Base-by-base conservation (phyloP, 2,329 filamentous ascomycete genomes). In the Spiromastix sp. region DNA sequence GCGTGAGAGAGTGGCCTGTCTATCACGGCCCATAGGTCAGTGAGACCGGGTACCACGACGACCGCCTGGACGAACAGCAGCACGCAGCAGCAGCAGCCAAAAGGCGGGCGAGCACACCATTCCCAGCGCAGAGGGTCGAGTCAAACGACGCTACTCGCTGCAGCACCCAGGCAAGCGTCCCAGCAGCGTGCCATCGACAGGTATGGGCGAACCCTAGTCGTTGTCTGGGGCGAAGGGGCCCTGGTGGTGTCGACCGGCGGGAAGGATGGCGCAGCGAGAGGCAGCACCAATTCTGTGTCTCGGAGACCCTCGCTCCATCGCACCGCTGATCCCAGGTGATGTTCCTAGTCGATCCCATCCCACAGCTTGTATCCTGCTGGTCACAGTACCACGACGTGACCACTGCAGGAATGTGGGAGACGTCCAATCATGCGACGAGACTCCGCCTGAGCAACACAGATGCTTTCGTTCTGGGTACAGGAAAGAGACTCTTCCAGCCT, bases 191-290 rank as follows among this genome's bases (percentile, higher is more conserved):
- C 27, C 11, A 24, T 24, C 27, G 13, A 9, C 10, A 25, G 9
- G 10, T 25, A 10, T 29, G 11, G 11, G 16, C 27, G 27, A 10
- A 29, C 27, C 27, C 27, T 29, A 15, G 22, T 22, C 31, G 26
- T n/a, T 13, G n/a, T 31, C 29, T 31, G 32, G 32, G 32, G 32
- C 32, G 32, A 34, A n/a, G n/a, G n/a, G n/a, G n/a, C n/a, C n/a
- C n/a, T n/a, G n/a, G n/a, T n/a, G n/a, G n/a, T n/a, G n/a, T n/a
- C n/a, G n/a, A n/a, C n/a, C 32, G 15, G 24, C 15, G 16, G 32
- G 24, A 25, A 28, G 10, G 32, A 34, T 34, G 32, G 32, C 32
- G 24, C 32, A 34, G 32, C 32, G 19, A 5, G 13, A 26, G 10
- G 32, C 21, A 24, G 13, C 11, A 3, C 13, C n/a, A 16, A n/a